A percentile compares a stretch with the other conserved stretches of the same genome.
These are phyloP conservation scores for Mortierella sp. DNA, from an alignment of 371 early-diverging fungal species.

Conservation along the genomic window DNA sequence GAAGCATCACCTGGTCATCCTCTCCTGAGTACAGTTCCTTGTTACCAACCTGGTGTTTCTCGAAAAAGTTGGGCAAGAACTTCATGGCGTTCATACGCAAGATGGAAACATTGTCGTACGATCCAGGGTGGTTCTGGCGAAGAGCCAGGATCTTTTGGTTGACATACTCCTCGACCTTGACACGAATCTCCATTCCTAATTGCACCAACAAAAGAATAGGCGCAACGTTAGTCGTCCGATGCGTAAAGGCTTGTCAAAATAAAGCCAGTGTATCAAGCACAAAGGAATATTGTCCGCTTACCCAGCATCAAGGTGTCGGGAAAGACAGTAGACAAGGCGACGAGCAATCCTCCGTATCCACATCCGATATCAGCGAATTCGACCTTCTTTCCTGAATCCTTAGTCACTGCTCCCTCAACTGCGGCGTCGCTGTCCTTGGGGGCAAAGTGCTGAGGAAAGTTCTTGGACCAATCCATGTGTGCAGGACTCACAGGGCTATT, in stretches of 20 bases:
- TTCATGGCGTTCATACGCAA: constrained; percentile 99
- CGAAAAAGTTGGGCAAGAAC: constrained; percentile 98
- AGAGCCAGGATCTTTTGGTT: constrained; percentile 90
- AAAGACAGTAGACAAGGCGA: constrained; percentile 90
- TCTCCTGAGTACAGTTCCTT: background rate
- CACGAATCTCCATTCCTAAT: constrained; percentile 97
- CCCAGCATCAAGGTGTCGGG: constrained; percentile 94
- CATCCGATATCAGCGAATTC: constrained; percentile 99
- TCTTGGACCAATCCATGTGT: constrained; percentile 90
- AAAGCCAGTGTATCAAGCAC: background rate
- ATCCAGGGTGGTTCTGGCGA: constrained; percentile 83
- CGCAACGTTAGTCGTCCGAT: background rate
- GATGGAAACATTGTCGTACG: constrained; percentile 95
- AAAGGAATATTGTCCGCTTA: constrained; percentile 21
- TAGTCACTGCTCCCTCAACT: constrained; percentile 41
- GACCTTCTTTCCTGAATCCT: constrained; percentile 68
- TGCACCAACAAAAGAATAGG: background rate
- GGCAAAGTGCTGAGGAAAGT: constrained; percentile 85
- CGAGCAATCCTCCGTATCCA: constrained; percentile 98
- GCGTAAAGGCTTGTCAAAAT: background rate
- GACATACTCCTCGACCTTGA: constrained; percentile 97
- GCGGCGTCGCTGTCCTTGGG: constrained; percentile 61
- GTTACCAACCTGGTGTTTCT: constrained; percentile 83
- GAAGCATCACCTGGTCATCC: background rate
- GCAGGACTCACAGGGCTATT: constrained; percentile 87